phyloP scores from a whole-genome alignment of 257 asterid genomes.

The Leptodermis oblonga region DNA sequence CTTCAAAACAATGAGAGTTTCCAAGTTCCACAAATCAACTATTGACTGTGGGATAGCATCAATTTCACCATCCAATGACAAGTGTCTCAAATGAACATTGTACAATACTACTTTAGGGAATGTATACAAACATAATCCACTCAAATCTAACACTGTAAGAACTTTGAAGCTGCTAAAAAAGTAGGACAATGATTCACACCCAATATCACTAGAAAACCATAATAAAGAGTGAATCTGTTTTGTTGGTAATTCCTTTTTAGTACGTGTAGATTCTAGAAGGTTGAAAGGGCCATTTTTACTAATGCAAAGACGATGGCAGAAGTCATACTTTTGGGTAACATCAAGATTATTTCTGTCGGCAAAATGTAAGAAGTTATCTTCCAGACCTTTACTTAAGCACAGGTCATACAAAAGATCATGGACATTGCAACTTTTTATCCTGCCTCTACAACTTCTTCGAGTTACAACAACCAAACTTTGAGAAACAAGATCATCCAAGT shows the following conservation, averaged over 20 bases:
- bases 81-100: not conserved
- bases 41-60: not conserved
- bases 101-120: not conserved
- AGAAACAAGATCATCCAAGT: not conserved
- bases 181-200: too few species aligned
- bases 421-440: not conserved
- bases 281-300: too few species aligned
- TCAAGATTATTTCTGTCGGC: not conserved
- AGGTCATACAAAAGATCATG: conserved; percentile 5
- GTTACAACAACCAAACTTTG: not conserved
- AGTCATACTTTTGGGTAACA: too few species aligned
- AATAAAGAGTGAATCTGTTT: not conserved
- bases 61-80: not conserved
- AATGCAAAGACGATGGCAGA: not conserved
- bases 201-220: too few species aligned
- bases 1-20: not conserved
- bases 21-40: not conserved
- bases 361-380: not conserved
- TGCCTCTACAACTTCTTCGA: not conserved
- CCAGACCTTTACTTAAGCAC: not conserved
- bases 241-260: not conserved
- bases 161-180: not conserved
- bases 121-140: accelerated
- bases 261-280: not conserved
- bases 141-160: conserved; percentile 3